Percentiles rank a stretch among this genome's conserved stretches.
Conservation (phyloP, 768 basidiomycete species). For the Chlorophyllum brunneum region DNA sequence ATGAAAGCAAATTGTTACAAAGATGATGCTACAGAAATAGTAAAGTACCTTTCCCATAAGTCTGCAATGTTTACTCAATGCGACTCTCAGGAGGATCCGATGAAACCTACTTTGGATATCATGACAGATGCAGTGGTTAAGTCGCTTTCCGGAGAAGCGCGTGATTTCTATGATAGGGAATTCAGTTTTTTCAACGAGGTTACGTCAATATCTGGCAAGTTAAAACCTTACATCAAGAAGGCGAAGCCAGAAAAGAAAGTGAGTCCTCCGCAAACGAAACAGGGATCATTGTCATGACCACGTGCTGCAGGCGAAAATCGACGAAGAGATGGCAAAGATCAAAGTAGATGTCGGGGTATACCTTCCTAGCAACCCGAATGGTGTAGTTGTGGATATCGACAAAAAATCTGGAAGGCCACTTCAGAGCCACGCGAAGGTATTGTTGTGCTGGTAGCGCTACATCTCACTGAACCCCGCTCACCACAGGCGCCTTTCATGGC, state of each 20-base stretch:
- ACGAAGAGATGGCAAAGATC: constrained; percentile 99
- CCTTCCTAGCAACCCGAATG: constrained; percentile 95
- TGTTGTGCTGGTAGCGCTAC: constrained; percentile 4
- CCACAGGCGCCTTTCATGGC: constrained; percentile 99
- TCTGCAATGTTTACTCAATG: no score
- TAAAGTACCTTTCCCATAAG: constrained; percentile 28
- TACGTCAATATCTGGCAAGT: constrained; percentile 95
- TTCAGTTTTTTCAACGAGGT: constrained; percentile 96
- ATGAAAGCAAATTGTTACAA: constrained; percentile 99
- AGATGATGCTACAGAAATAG: constrained; percentile 84
- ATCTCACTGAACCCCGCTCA: constrained; percentile 5
- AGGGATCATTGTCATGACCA: constrained; percentile 29
- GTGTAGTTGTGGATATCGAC: constrained; percentile 94
- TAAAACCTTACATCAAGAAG: constrained; percentile 95
- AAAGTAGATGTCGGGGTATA: constrained; percentile 93
- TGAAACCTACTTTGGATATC: constrained; percentile 92
- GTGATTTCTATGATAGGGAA: constrained; percentile 89
- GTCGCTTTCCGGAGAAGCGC: constrained; percentile 85
- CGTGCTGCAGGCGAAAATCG: constrained; percentile 81
- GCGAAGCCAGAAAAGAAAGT: constrained; percentile 97
- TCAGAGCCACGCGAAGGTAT: constrained; percentile 95
- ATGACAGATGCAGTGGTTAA: constrained; percentile 79
- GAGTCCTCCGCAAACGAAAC: constrained; percentile 62
- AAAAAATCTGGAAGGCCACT: constrained; percentile 94
- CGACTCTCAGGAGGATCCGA: constrained; percentile 89